Evolutionary conservation across 768 basidiomycete species (phyloP).

Genomic region (Lentinula detonsa): DNA sequence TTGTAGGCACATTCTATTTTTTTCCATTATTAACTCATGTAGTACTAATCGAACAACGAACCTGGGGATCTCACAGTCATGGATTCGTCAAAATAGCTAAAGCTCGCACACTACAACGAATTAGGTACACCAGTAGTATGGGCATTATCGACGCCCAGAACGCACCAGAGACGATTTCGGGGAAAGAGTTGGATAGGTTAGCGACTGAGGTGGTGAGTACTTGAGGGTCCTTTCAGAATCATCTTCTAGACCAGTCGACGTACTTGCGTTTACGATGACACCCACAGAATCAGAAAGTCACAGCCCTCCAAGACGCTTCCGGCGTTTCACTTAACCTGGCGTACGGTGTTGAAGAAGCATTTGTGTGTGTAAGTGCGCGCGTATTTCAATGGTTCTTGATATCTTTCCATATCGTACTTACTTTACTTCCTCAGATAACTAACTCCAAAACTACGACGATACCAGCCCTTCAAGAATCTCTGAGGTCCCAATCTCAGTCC

Average conservation of each 20-base stretch:
- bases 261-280: background rate
- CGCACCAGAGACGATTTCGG: background rate
- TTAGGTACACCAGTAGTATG: background rate
- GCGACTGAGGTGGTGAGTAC: background rate
- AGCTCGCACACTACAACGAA: background rate
- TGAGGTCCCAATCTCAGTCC: background rate
- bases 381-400: background rate
- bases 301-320: background rate
- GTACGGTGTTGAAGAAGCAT: background rate
- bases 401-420: background rate
- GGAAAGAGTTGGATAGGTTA: background rate
- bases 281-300: background rate
- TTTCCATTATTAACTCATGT: background rate
- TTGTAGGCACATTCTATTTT: background rate
- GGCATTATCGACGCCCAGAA: background rate
- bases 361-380: background rate
- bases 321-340: background rate
- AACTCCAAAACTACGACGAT: background rate
- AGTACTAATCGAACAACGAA: background rate
- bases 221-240: background rate
- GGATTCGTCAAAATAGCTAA: background rate
- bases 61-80: background rate
- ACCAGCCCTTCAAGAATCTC: background rate
- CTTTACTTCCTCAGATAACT: background rate
- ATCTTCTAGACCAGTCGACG: background rate